Evolutionary conservation across 345 rosid species (phyloP), one percentile per base, ranked within the genome.

Genomic region (Gynandropsis gynandra): DNA sequence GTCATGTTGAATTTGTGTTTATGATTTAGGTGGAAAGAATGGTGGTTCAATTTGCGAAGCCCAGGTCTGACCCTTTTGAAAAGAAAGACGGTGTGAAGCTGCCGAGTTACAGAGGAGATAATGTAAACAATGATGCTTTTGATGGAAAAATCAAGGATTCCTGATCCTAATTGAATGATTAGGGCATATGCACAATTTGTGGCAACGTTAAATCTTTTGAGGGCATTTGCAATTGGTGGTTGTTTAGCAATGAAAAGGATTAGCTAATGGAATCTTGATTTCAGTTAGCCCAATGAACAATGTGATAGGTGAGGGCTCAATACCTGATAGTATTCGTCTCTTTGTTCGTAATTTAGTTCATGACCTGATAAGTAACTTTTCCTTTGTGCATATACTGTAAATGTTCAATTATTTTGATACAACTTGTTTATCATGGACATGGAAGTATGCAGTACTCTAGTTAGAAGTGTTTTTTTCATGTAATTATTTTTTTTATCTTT

Each of bases 21-120:
- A 32, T 1, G 35, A 5, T 54, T 40, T 43, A 74, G 75, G 77
- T 80, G 4, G 82, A 82, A 35, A 73, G 82, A 69, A 77, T 80
- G 87, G 87, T 82, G 3, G 87, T 82, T 33, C 87, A 80, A 64
- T 80, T 80, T 58, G 87, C 79, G 10, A 80, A 80, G 70, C 87
- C 87, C 0, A 72, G 87, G 69, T 80, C 80, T 13, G 82, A 77
- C 4, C 34, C 75, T 0, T 74, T 72, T 29, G 82, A 80, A 75
- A 54, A 29, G 39, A 80, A 77, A 44, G 59, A 75, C 62, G 87
- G 82, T 9, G 79, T 80, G 43, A 70, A 77, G 68, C 73, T 80
- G 1, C 82, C 87, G 0, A 80, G 82, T 64, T 80, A 80, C 64
- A 66, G 87, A 41, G 87, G 87, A 40, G 82, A 80, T 42, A 77